Conservation (phyloP, 2,329 filamentous ascomycete species). For the Tolypocladium inflatum region DNA sequence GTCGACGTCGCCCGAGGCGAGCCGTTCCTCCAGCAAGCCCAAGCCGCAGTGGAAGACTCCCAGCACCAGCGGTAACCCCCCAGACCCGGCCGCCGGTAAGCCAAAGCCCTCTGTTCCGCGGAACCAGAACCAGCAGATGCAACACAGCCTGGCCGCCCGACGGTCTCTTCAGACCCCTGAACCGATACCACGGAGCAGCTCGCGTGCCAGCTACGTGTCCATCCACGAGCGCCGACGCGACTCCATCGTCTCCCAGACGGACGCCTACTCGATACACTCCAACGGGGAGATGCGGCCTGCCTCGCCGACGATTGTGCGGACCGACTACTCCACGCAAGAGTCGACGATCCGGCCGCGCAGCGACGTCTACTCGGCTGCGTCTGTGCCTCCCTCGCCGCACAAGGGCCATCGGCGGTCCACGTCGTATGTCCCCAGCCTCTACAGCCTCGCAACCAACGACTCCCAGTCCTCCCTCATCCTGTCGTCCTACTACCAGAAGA, state of each 20-base stretch:
- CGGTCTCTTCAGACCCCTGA: conserved; percentile 13
- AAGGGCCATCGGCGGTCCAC: conserved; percentile 13
- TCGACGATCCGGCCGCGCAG: conserved; percentile 8
- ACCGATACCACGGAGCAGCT: conserved; percentile 27
- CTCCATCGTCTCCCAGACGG: conserved; percentile 46
- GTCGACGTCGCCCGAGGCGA: conserved; percentile 14
- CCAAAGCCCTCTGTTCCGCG: conserved; percentile 2
- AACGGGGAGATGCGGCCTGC: conserved; percentile 31
- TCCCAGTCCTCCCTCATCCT: conserved; percentile 45
- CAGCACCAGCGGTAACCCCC: conserved; percentile 1
- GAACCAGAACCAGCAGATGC: conserved; percentile 1
- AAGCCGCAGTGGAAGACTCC: conserved; percentile 15
- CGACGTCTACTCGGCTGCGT: conserved; percentile 6
- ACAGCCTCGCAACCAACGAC: conserved; percentile 47
- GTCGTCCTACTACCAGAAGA: conserved; percentile 38
- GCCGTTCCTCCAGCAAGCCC: conserved; percentile 8
- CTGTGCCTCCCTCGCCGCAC: conserved; percentile 12
- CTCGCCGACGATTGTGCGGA: conserved; percentile 28
- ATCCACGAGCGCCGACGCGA: conserved; percentile 41
- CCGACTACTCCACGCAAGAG: conserved; percentile 14
- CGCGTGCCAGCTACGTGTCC: conserved; percentile 38
- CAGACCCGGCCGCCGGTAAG: conserved; percentile 4
- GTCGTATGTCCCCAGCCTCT: conserved; percentile 43
- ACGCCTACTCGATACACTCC: conserved; percentile 43
- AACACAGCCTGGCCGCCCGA: neutral